These are phyloP conservation scores for Nicotiana noctiflora DNA, from an alignment of 257 asterid species.

Conservation along the genomic window DNA sequence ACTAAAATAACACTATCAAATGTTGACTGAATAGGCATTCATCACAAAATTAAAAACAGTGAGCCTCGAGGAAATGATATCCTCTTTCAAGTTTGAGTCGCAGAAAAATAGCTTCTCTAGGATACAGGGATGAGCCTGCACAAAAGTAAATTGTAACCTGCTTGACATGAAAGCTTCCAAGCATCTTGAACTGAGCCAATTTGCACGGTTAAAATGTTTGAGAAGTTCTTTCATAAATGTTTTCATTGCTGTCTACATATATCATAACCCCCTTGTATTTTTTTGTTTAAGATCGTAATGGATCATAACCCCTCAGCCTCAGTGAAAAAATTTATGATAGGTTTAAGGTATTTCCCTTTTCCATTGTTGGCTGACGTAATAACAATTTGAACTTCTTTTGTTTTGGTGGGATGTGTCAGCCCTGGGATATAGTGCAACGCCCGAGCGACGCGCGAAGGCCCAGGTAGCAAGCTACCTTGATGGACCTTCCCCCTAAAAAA, in stretches of 20 bases:
- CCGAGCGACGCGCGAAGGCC: not conserved
- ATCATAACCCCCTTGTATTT: not conserved
- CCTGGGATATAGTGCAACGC: not conserved
- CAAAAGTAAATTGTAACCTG: not conserved
- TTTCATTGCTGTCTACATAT: not conserved
- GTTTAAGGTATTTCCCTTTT: not conserved
- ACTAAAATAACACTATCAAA: not conserved
- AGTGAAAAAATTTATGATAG: not conserved
- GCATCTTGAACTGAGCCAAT: not conserved
- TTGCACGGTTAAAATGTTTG: not conserved
- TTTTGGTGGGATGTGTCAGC: not conserved
- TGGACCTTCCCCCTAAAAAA: not conserved
- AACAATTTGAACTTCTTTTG: not conserved
- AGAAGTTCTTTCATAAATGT: not conserved
- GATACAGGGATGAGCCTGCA: not conserved
- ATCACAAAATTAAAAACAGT: not conserved
- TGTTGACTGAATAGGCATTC: not conserved
- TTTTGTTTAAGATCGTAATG: not conserved
- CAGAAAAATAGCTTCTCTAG: not conserved
- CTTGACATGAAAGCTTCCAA: not conserved
- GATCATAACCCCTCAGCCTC: not conserved
- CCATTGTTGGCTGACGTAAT: not conserved
- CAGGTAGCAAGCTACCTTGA: not conserved
- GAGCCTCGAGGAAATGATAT: not conserved
- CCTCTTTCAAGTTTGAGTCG: slow-evolving; percentile 4